Base-by-base conservation (phyloP, 192 early-diverging fungal species). In the Irineochytrium annulatum region DNA sequence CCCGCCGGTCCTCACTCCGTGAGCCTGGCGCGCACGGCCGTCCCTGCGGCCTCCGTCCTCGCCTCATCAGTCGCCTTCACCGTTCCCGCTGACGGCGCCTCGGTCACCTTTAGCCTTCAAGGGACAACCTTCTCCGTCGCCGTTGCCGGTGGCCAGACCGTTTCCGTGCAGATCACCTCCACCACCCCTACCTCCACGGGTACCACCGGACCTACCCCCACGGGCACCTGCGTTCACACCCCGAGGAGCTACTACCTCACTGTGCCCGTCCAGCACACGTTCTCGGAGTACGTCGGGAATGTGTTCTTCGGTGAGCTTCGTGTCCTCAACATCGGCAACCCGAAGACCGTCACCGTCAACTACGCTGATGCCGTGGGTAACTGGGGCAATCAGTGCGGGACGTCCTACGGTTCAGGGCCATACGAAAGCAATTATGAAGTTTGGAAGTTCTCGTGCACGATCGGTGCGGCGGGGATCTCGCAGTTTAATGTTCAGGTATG, bases 361-460 rank as follows among this genome's bases (percentile, higher is more conserved):
- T 8, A 8, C 46, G 26, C 13, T 14, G 46, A 49, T 24, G 24
- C 8, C 11, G 26, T 6, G 11, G 22, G 22, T 8, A 5, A 49
- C 11, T 49, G 13, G 6, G 6, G 17, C 11, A 8, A 17, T 24
- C 5, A 14, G 17, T 49, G 46, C 46, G 24, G 26, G 11, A 24
- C 46, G 17, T 8, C 24, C 46, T 49, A 49, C 46, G 46, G 46
- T 22, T 17, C 11, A 14, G 46, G 46, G 17, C 46, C 46, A 17
- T 49, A 49, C 46, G 17, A 49, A 22, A 22, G 17, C 46, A 49
- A 49, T 24, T 49, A 22, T 49, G 46, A 49, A 24, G 24, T 24
- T 24, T 49, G 46, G 46, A 49, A 49, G 46, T 49, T 49, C 46
- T 20, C 13, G 17, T 49, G 46, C 46, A 8, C 24, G 46, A 8